Evolutionary conservation across 495 filamentous ascomycete species (phyloP).

Genomic region (Lophiostoma macrostomum): DNA sequence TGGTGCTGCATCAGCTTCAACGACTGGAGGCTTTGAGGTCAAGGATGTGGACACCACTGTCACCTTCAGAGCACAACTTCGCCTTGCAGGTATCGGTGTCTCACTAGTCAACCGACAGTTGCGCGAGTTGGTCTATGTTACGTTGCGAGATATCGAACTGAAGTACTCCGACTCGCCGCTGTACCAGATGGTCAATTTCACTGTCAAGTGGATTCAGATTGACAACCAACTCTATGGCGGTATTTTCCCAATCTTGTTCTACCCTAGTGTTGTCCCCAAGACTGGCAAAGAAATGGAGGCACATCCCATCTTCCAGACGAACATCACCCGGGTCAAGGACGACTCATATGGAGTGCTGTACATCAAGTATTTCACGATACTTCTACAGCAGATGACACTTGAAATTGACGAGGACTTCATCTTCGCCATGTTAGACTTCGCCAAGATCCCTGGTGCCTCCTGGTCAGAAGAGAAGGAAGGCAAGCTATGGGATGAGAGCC

Average conservation of each 20-base stretch:
- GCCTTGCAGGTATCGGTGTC: constrained; percentile 85
- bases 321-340: constrained; percentile 92
- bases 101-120: constrained; percentile 90
- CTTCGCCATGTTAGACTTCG: constrained; percentile 91
- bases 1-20: constrained; percentile 52
- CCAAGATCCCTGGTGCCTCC: constrained; percentile 88
- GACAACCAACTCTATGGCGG: constrained; percentile 98
- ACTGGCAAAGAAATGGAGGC: constrained; percentile 95
- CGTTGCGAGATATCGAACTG: constrained; percentile 86
- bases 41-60: constrained; percentile 83
- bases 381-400: constrained; percentile 96
- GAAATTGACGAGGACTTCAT: constrained; percentile 98
- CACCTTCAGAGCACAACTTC: constrained; percentile 83
- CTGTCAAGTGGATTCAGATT: constrained; percentile 98
- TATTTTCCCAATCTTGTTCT: constrained; percentile 95
- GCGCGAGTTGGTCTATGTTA: constrained; percentile 89
- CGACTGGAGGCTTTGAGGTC: constrained; percentile 78
- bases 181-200: constrained; percentile 84
- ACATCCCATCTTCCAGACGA: constrained; percentile 88
- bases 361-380: constrained; percentile 93
- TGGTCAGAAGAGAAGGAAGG: constrained; percentile 83
- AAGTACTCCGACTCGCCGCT: constrained; percentile 88
- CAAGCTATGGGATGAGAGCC: constrained; percentile 78
- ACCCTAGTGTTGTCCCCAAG: constrained; percentile 98
- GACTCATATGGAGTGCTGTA: constrained; percentile 97